Evolutionary conservation across 805 yeast genomes (phyloP).

Genomic region (Helenozyma baotianmanensis): DNA sequence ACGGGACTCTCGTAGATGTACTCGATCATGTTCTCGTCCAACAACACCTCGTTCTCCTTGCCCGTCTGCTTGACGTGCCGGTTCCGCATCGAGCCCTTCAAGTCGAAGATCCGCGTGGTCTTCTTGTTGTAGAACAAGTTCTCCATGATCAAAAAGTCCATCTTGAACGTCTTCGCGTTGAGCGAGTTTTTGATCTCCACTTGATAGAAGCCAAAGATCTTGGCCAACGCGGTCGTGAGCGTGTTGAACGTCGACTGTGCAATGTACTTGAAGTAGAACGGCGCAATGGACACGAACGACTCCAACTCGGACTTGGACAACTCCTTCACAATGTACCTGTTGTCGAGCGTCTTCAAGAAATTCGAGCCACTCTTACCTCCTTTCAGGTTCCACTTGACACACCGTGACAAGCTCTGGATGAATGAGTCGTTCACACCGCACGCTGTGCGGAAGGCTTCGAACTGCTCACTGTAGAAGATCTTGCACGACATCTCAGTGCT

Average conservation of each 20-base stretch:
- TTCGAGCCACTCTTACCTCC: slow-evolving; percentile 98
- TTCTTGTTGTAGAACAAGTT: slow-evolving; percentile 82
- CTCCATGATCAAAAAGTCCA: slow-evolving; percentile 95
- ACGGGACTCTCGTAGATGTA: slow-evolving; percentile 94
- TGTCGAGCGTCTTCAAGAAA: slow-evolving; percentile 87
- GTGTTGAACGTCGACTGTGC: slow-evolving; percentile 94
- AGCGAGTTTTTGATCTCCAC: slow-evolving; percentile 78
- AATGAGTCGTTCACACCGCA: slow-evolving; percentile 75
- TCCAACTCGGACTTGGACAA: slow-evolving; percentile 84
- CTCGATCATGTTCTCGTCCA: slow-evolving; percentile 98
- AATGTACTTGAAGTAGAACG: slow-evolving; percentile 93
- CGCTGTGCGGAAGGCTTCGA: slow-evolving; percentile 84
- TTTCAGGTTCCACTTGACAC: slow-evolving; percentile 91
- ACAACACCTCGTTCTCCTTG: slow-evolving; percentile 83
- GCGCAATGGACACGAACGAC: slow-evolving; percentile 92
- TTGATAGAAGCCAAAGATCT: slow-evolving; percentile 93
- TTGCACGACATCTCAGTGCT: slow-evolving; percentile 82
- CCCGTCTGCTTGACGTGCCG: slow-evolving; percentile 97
- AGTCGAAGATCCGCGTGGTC: slow-evolving; percentile 83
- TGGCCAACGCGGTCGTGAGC: slow-evolving; percentile 89
- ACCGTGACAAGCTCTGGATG: slow-evolving; percentile 85
- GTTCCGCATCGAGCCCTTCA: slow-evolving; percentile 97
- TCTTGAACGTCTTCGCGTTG: slow-evolving; percentile 70
- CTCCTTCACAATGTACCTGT: slow-evolving; percentile 85
- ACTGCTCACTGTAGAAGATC: slow-evolving; percentile 92